phyloP scores from a whole-genome alignment of 176 grass and related monocot genomes.

The Eragrostis curvula region DNA sequence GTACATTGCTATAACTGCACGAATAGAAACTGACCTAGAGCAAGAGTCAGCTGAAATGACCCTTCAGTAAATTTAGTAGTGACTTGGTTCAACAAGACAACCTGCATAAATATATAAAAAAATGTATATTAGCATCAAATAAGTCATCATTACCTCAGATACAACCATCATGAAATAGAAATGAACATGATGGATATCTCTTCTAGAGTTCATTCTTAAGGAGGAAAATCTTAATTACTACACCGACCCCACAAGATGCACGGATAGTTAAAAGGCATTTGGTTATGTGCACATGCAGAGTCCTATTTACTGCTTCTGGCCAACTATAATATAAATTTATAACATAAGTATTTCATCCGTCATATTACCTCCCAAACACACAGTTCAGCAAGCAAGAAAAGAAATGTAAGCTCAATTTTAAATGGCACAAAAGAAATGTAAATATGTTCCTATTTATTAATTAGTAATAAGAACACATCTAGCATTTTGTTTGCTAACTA shows the following conservation, averaged over 20 bases:
- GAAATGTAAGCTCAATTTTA: background rate
- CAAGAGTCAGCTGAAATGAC: constrained; percentile 91
- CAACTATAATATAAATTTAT: background rate
- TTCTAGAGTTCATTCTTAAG: background rate
- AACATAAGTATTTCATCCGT: background rate
- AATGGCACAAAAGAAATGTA: background rate
- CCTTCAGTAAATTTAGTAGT: constrained; percentile 93
- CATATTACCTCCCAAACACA: background rate
- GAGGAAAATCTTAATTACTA: background rate
- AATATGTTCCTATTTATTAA: background rate
- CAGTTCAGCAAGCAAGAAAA: background rate
- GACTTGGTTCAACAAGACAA: constrained; percentile 96
- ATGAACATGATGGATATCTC: background rate
- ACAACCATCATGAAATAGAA: background rate
- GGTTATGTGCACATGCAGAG: background rate
- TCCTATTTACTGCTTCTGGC: constrained; percentile 1
- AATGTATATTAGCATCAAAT: constrained; percentile 30
- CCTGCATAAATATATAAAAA: constrained; percentile 57
- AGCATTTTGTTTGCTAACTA: background rate
- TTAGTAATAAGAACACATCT: background rate
- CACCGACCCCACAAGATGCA: background rate
- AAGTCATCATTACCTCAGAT: constrained; percentile 1
- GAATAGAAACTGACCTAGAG: constrained; percentile 64
- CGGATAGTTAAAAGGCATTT: background rate
- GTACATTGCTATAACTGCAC: constrained; percentile 20